Percentiles rank a stretch among this genome's conserved stretches.
Conservation (phyloP, 305 asterid species). For the Andrographis paniculata region DNA sequence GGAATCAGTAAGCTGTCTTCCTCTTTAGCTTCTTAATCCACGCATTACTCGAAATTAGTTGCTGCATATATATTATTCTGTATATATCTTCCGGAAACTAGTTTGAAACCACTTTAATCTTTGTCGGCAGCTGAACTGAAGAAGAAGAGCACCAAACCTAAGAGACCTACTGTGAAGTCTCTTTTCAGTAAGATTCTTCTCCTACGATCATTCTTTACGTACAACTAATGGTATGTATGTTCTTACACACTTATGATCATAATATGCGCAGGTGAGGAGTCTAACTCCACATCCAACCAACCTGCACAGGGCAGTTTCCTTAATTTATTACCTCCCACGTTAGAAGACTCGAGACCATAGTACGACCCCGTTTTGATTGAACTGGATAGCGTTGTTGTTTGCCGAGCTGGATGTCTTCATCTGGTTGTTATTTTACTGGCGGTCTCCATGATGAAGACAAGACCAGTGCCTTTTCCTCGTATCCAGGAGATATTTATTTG, state of each 20-base stretch:
- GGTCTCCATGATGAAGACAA: constrained; percentile 28
- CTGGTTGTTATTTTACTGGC: constrained; percentile 27
- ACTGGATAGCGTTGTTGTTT: constrained; percentile 30
- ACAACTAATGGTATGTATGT: not conserved
- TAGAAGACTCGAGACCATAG: constrained; percentile 38
- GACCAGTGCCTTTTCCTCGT: not conserved
- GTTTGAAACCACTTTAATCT: constrained; percentile 4
- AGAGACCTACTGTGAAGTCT: constrained; percentile 77
- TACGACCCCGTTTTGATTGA: not conserved
- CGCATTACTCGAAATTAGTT: too few species aligned
- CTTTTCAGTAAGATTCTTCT: constrained; percentile 56
- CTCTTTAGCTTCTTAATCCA: constrained; percentile 10
- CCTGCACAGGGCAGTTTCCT: constrained; percentile 69
- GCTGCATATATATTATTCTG: too few species aligned
- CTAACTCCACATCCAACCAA: constrained; percentile 39
- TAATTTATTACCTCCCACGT: constrained; percentile 44
- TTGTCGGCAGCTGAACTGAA: constrained; percentile 53
- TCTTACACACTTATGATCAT: constrained; percentile 13
- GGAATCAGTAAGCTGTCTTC: constrained; percentile 47
- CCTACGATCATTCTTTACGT: constrained; percentile 1
- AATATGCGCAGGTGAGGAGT: constrained; percentile 45
- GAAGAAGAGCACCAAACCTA: constrained; percentile 74
- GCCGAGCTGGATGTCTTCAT: constrained; percentile 29
- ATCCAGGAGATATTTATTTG: not conserved
- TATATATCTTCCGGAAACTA: not conserved